Percentiles rank a stretch among this genome's conserved stretches.
These are phyloP conservation scores for Drechslera avenae DNA, from an alignment of 2,329 filamentous ascomycete species.

Conservation along the genomic window DNA sequence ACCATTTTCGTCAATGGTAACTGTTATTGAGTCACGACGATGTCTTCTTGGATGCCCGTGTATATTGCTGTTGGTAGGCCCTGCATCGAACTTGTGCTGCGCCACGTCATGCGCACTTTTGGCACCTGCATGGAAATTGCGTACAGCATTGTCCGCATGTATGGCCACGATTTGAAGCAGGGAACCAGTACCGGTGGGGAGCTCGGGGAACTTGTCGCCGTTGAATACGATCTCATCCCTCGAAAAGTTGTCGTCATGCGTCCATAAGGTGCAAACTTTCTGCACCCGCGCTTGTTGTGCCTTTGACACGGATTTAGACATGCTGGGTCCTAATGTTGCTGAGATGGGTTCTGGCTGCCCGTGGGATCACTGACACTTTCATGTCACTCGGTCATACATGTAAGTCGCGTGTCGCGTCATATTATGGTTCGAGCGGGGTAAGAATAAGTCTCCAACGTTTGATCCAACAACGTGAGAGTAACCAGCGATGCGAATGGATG, in stretches of 20 bases:
- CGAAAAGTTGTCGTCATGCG: slow-evolving; percentile 74
- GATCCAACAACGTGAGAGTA: not conserved
- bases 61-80: slow-evolving; percentile 16
- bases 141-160: slow-evolving; percentile 56
- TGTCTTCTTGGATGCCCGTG: slow-evolving; percentile 27
- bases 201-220: slow-evolving; percentile 68
- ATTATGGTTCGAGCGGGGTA: not conserved
- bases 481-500: not conserved
- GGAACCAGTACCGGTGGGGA: slow-evolving; percentile 67
- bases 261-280: slow-evolving; percentile 58
- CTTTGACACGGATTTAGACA: slow-evolving; percentile 40
- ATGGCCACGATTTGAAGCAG: slow-evolving; percentile 74
- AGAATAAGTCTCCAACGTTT: not conserved
- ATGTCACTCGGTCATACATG: slow-evolving; percentile 6
- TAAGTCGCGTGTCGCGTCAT: slow-evolving; percentile 4
- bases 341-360: slow-evolving; percentile 3
- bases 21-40: slow-evolving; percentile 37
- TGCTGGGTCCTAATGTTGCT: slow-evolving; percentile 14
- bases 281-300: slow-evolving; percentile 40
- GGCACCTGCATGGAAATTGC: slow-evolving; percentile 51
- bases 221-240: slow-evolving; percentile 82
- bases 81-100: slow-evolving; percentile 35
- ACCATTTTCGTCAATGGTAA: slow-evolving; percentile 49
- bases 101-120: slow-evolving; percentile 34
- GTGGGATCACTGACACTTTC: slow-evolving; percentile 1